These are phyloP conservation scores for Rhizopus delemar DNA, from an alignment of 371 early-diverging fungal genomes.

Conservation along the genomic window DNA sequence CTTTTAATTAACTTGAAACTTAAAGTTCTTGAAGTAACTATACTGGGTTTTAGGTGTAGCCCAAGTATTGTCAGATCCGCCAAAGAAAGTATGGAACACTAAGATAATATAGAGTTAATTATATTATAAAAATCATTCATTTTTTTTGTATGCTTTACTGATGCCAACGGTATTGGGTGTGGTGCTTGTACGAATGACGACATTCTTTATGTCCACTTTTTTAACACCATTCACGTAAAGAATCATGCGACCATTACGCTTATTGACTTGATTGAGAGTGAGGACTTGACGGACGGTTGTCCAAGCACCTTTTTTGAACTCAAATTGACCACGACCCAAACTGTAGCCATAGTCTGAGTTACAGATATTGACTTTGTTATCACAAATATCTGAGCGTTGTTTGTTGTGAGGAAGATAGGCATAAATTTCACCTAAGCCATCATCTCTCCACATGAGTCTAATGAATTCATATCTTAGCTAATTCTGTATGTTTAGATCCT, in stretches of 20 bases:
- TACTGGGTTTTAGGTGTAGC: conserved; percentile 53
- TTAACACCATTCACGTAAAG: conserved; percentile 28
- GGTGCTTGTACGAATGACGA: conserved; percentile 16
- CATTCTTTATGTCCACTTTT: conserved; percentile 3
- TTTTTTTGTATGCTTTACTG: conserved; percentile 12
- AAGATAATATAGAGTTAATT: neutral
- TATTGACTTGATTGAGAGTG: conserved; percentile 50
- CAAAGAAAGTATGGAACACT: conserved; percentile 58
- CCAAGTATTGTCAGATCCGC: conserved; percentile 49
- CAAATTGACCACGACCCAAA: conserved; percentile 58
- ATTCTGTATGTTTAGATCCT: no score
- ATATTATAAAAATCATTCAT: neutral
- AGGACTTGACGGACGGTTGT: conserved; percentile 54
- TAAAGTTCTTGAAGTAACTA: conserved; percentile 59
- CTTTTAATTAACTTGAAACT: conserved; percentile 11
- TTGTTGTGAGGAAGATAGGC: conserved; percentile 53
- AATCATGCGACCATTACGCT: conserved; percentile 43
- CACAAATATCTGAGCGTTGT: conserved; percentile 48
- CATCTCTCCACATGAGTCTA: conserved; percentile 60
- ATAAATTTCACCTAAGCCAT: conserved; percentile 62
- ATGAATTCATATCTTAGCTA: neutral
- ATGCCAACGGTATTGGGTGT: conserved; percentile 21
- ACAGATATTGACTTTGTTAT: conserved; percentile 46
- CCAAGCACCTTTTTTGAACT: conserved; percentile 56
- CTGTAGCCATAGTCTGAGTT: conserved; percentile 61